Percentiles rank a stretch among this genome's conserved stretches.
Evolutionary conservation across 2,329 filamentous ascomycete genomes (phyloP).

Genomic region (Aspergillus fructus): DNA sequence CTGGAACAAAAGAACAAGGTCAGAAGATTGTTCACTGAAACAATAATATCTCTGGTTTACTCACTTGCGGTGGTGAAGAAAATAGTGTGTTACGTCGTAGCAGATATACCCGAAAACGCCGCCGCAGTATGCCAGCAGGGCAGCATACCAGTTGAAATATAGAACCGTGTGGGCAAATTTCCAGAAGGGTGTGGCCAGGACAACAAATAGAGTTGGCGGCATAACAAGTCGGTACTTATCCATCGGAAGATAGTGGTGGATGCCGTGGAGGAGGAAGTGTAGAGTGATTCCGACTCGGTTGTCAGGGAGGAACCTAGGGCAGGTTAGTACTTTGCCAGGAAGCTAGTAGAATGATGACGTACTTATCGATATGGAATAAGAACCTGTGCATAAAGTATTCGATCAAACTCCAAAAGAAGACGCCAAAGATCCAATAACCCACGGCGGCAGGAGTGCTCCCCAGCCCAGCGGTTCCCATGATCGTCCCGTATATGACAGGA

Average conservation of each 20-base stretch:
- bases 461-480: slow-evolving; percentile 63
- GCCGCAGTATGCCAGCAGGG: slow-evolving; percentile 76
- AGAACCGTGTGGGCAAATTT: slow-evolving; percentile 82
- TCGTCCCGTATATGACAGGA: slow-evolving; percentile 70
- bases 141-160: slow-evolving; percentile 80
- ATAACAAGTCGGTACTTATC: slow-evolving; percentile 96
- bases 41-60: slow-evolving; percentile 29
- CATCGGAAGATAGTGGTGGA: slow-evolving; percentile 99
- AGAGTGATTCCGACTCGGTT: slow-evolving; percentile 81
- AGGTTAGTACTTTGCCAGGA: slow-evolving; percentile 17
- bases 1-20: slow-evolving; percentile 34
- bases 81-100: slow-evolving; percentile 98
- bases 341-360: slow-evolving; percentile 39
- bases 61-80: slow-evolving; percentile 89
- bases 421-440: slow-evolving; percentile 67
- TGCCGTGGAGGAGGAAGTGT: slow-evolving; percentile 93
- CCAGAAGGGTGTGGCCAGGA: slow-evolving; percentile 87
- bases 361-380: slow-evolving; percentile 92
- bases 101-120: slow-evolving; percentile 94
- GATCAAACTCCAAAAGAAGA: slow-evolving; percentile 82
- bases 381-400: slow-evolving; percentile 89
- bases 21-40: slow-evolving; percentile 7
- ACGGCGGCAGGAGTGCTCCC: slow-evolving; percentile 48
- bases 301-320: slow-evolving; percentile 75
- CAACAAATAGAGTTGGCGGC: slow-evolving; percentile 84